phyloP scores from a whole-genome alignment of 345 rosid species.

The Rhodamnia rubescens region DNA sequence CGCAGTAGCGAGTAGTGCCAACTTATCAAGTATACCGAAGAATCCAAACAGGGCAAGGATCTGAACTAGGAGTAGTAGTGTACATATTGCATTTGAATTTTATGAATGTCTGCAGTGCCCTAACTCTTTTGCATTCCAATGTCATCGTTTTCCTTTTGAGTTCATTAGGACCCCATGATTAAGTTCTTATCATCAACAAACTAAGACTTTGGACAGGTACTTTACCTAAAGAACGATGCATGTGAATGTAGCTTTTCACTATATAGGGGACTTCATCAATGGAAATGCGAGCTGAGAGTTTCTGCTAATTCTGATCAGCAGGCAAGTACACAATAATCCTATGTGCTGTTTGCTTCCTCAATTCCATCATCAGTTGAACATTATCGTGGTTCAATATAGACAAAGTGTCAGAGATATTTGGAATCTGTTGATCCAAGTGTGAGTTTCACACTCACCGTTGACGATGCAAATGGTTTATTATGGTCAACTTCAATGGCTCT shows the following conservation, averaged over 20 bases:
- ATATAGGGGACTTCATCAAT: not conserved
- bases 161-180: not conserved
- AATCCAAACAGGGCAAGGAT: not conserved
- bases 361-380: not conserved
- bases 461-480: not conserved
- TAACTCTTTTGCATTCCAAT: not conserved
- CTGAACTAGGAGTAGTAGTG: not conserved
- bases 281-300: not conserved
- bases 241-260: not conserved
- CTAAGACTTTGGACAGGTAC: not conserved
- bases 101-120: not conserved
- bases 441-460: not conserved
- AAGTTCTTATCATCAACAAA: not conserved
- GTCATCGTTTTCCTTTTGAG: not conserved
- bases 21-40: not conserved
- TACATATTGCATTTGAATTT: not conserved
- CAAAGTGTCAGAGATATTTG: not conserved
- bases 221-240: not conserved
- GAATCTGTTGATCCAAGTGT: not conserved
- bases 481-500: not conserved
- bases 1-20: not conserved
- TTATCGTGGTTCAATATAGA: too few species aligned
- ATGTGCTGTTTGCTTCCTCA: not conserved
- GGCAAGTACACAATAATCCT: not conserved
- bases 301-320: not conserved